Conservation (phyloP, 139 green algal species). For the Chlamydomonas schloesseri region DNA sequence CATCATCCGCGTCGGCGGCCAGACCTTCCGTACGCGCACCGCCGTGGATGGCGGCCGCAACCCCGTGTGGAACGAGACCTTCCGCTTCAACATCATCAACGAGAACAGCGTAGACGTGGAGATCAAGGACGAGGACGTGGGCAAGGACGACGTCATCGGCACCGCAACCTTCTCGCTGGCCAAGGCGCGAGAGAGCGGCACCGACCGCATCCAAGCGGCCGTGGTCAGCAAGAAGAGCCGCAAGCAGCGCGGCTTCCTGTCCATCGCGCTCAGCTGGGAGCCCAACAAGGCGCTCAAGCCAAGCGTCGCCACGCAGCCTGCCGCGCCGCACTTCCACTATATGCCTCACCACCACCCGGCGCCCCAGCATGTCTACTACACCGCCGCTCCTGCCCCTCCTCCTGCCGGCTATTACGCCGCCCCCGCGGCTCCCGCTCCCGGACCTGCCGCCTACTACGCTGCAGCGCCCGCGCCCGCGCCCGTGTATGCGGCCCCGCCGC, state of each 20-base stretch:
- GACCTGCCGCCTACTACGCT: too few species aligned
- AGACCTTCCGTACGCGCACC: not conserved
- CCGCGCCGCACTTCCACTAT: too few species aligned
- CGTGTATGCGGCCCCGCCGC: too few species aligned
- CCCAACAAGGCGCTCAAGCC: not conserved
- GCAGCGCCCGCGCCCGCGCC: too few species aligned
- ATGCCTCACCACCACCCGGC: too few species aligned
- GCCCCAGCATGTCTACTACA: too few species aligned
- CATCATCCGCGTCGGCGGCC: not conserved
- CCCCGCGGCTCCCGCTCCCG: too few species aligned
- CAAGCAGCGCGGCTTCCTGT: slow-evolving; percentile 30
- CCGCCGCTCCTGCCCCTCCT: too few species aligned
- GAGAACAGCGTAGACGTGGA: slow-evolving; percentile 2
- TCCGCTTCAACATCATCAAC: slow-evolving; percentile 24
- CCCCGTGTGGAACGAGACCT: slow-evolving; percentile 38
- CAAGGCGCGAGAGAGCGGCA: not conserved
- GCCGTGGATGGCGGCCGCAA: not conserved
- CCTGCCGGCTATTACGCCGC: too few species aligned
- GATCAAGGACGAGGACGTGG: slow-evolving; percentile 18
- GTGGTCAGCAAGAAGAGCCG: slow-evolving; percentile 1
- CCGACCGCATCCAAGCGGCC: not conserved
- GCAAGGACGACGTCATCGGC: not conserved
- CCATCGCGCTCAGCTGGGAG: not conserved
- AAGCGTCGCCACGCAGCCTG: too few species aligned
- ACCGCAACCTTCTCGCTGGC: not conserved